Conservation (phyloP, 1,284 basidiomycete species). For the Austroboletus niveus region DNA sequence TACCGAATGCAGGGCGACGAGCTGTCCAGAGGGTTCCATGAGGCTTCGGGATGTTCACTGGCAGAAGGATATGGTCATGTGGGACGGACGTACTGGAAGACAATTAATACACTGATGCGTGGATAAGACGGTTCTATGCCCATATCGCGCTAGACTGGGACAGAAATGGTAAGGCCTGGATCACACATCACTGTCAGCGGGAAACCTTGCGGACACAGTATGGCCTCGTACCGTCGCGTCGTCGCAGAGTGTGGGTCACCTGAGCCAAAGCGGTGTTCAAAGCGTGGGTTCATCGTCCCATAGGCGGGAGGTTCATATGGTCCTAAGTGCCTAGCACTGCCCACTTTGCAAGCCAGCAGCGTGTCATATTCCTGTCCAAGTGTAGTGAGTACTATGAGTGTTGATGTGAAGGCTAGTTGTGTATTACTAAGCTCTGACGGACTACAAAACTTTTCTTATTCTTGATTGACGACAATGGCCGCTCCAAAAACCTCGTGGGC, state of each 20-base stretch:
- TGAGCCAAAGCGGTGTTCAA: not conserved
- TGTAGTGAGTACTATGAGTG: too few relatives aligned
- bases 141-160: not conserved
- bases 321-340: too few relatives aligned
- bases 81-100: not conserved
- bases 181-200: not conserved
- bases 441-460: not conserved
- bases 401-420: too few relatives aligned
- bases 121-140: not conserved
- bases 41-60: not conserved
- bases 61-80: not conserved
- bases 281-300: not conserved
- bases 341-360: too few relatives aligned
- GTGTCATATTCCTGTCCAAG: too few relatives aligned
- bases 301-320: too few relatives aligned
- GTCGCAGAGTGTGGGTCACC: not conserved
- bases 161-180: not conserved
- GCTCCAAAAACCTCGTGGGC: slow-evolving; percentile 74
- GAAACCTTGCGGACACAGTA: not conserved
- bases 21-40: not conserved
- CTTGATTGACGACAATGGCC: slow-evolving; percentile 20
- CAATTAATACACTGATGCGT: not conserved
- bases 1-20: not conserved
- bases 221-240: not conserved
- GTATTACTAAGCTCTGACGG: too few relatives aligned